Evolutionary conservation across 2,329 filamentous ascomycete genomes (phyloP).

Genomic region (Arthroderma sp.): DNA sequence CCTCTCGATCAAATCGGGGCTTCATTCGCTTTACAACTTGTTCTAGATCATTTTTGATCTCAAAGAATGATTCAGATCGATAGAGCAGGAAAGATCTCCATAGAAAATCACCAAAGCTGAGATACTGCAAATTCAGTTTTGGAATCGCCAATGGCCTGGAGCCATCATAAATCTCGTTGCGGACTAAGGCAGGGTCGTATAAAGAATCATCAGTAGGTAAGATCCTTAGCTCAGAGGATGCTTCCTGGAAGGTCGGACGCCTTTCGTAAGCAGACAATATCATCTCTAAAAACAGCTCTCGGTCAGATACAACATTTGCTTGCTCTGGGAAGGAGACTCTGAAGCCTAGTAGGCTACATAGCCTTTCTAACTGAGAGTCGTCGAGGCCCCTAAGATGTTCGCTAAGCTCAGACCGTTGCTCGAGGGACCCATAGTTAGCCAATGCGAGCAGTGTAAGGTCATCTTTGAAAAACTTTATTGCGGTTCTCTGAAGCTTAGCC

Average conservation of each 20-base stretch:
- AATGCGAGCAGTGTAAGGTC: constrained; percentile 84
- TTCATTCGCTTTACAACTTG: constrained; percentile 65
- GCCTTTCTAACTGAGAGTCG: constrained; percentile 57
- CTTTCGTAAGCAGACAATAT: constrained; percentile 64
- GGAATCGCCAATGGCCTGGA: constrained; percentile 78
- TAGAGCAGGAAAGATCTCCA: constrained; percentile 88
- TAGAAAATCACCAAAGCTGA: constrained; percentile 90
- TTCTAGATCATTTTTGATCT: constrained; percentile 83
- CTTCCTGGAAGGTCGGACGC: constrained; percentile 69
- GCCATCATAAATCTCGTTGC: constrained; percentile 78
- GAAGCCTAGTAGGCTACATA: constrained; percentile 62
- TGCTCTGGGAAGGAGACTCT: constrained; percentile 69
- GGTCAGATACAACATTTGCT: constrained; percentile 50
- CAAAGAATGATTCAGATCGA: constrained; percentile 82
- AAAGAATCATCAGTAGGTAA: constrained; percentile 71
- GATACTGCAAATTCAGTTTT: constrained; percentile 89
- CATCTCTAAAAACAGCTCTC: constrained; percentile 44
- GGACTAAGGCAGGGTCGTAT: constrained; percentile 64
- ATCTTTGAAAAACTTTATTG: constrained; percentile 70
- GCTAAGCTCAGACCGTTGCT: constrained; percentile 64
- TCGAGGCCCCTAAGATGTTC: constrained; percentile 58
- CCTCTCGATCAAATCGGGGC: constrained; percentile 50
- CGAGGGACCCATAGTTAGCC: constrained; percentile 82
- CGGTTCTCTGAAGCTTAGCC: constrained; percentile 64
- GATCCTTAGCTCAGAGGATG: constrained; percentile 54